Evolutionary conservation across 2,329 filamentous ascomycete species (phyloP).

Genomic region (Ophiostoma fasciatum): DNA sequence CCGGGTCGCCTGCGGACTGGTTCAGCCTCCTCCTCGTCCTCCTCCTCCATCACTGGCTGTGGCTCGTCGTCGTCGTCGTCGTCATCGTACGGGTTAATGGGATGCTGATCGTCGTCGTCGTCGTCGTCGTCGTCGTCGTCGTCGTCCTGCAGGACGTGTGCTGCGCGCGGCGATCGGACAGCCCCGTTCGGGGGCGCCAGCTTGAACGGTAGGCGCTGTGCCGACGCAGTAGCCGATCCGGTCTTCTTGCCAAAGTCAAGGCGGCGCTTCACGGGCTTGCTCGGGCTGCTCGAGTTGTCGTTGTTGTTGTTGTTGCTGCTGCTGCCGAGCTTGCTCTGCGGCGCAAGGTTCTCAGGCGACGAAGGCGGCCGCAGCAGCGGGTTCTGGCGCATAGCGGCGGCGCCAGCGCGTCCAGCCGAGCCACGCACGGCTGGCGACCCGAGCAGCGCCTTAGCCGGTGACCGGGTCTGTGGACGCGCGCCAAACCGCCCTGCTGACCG

Average conservation of each 20-base stretch:
- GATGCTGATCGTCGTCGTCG: slow-evolving; percentile 9
- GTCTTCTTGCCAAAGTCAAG: slow-evolving; percentile 33
- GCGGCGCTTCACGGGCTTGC: slow-evolving; percentile 33
- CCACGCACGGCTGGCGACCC: slow-evolving; percentile 41
- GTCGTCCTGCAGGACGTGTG: neutral
- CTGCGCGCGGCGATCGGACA: slow-evolving; percentile 2
- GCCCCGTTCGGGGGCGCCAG: slow-evolving; percentile 1
- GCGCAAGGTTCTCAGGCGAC: slow-evolving; percentile 25
- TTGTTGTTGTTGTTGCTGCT: too few relatives aligned
- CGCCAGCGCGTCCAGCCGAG: neutral
- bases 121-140: slow-evolving; percentile 16
- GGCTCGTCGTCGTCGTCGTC: slow-evolving; percentile 12
- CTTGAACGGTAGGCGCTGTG: slow-evolving; percentile 11
- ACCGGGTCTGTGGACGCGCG: slow-evolving; percentile 28
- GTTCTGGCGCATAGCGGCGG: slow-evolving; percentile 20
- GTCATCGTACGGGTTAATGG: too few relatives aligned
- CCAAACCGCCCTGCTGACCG: slow-evolving; percentile 30
- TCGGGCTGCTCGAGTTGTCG: slow-evolving; percentile 14
- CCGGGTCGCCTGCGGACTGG: neutral
- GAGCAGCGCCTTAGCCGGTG: slow-evolving; percentile 49
- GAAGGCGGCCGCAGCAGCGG: slow-evolving; percentile 40
- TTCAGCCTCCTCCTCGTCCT: slow-evolving; percentile 6
- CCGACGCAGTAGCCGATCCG: slow-evolving; percentile 11
- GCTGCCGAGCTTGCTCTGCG: slow-evolving; percentile 13
- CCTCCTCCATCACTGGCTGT: slow-evolving; percentile 16